Base-by-base conservation (phyloP, 768 basidiomycete genomes). In the Rhizopogon rudus region DNA sequence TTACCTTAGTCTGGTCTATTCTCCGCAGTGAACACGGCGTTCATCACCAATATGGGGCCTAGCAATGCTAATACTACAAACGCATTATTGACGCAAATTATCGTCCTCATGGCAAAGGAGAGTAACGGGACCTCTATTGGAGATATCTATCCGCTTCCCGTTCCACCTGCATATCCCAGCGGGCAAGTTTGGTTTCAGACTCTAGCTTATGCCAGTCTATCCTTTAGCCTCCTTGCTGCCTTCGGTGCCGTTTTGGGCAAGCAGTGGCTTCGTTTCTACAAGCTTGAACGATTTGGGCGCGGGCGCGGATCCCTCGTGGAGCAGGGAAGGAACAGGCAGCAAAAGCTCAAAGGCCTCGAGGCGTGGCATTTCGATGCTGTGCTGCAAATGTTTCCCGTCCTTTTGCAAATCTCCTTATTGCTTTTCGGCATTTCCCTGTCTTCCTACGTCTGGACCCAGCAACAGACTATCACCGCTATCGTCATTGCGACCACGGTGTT, bases 181-280 rank as follows among this genome's bases (percentile, higher is more conserved):
- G 46, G 46, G 13, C 51, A 48, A 49, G 22, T 62, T 29, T 53
- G 53, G 37, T 41, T 62, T 8, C 57, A 61, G 17, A 50, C 40
- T 39, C 55, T 61, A 0, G 31, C 55, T 29, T 61, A 61, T 42
- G 41, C 59, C 3, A 59, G 58, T 28, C 59, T 59, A 13, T 28
- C 58, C n/a, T 40, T 44, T 17, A 56, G 58, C 37, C 52, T 61
- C 20, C 51, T 60, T 28, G 59, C 59, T 28, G 59, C 59, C 22
- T 48, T 61, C 17, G 59, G 59, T 14, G 59, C 60, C 3, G 51
- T 60, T 43, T 31, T 60, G 33, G 59, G 59, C 20, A 60, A 60
- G 33, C 59, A 60, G 29, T 60, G 59, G 59, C 52, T 53, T n/a
- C 33, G 43, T 10, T 31, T 50, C 31, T 59, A 49, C 42, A 52